Base-by-base conservation (phyloP, 176 grass and related monocot genomes). In the Oryza longistaminata region DNA sequence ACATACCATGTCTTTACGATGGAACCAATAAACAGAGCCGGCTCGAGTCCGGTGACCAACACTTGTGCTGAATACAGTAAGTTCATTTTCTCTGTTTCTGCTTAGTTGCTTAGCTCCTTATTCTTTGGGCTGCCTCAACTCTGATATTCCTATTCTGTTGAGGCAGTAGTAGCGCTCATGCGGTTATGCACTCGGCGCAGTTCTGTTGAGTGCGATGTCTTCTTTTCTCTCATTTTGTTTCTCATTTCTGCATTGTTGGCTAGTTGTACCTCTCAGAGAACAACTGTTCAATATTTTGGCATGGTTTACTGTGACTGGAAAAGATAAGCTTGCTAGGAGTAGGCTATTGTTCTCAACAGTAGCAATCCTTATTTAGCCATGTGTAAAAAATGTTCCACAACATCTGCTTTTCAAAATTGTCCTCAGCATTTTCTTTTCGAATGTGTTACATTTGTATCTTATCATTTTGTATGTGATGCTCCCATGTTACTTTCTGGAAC, bases 131-230 rank as follows among this genome's bases (percentile, higher is more conserved):
- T 76, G 27, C 46, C 24, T 11, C 73, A 71, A 26, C 64, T 73
- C 33, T 66, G 33, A 62, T 8, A 70, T 87, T 34, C 66, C 31
- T 71, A 8, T n/a, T n/a, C 29, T 67, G 11, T 29, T 89, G 9
- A 43, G 93, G 85, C 72, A 98, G 95, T n/a, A n/a, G n/a, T n/a
- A n/a, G n/a, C n/a, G n/a, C 0, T 93, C n/a, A 98, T 85, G 95
- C 96, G 29, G 96, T n/a, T n/a, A 17, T 98, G 93, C 83, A 98
- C 93, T 4, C 89, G 93, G 34, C n/a, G 89, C 96, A 9, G 96
- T 98, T 95, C 93, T 21, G 82, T 95, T 98, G 84, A 53, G 89
- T 81, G n/a, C n/a, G n/a, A n/a, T n/a, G n/a, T n/a, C 70, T 45
- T 3, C 4, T 52, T 29, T 67, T n/a, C 24, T 34, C 60, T 0